Evolutionary conservation across 345 rosid genomes (phyloP).

Genomic region (Orychophragmus violaceus): DNA sequence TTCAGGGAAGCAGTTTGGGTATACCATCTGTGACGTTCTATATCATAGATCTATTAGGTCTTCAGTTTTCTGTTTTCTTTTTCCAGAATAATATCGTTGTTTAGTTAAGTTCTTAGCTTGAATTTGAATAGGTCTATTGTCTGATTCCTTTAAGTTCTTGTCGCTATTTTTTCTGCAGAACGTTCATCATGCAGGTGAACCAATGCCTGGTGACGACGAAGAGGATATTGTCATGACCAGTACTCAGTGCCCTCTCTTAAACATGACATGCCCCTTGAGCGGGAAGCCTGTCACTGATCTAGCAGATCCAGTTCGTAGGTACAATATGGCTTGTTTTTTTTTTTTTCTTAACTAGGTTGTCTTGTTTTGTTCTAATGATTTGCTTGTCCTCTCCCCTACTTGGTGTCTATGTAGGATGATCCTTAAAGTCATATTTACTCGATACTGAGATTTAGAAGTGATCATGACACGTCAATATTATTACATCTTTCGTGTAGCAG

Average conservation of each 20-base stretch:
- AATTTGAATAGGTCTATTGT: neutral
- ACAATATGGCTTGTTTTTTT: neutral
- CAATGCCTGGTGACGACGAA: constrained; percentile 92
- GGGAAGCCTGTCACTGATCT: constrained; percentile 73
- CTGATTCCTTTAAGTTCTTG: neutral
- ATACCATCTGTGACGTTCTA: constrained; percentile 12
- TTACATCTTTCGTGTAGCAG: neutral
- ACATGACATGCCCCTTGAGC: constrained; percentile 67
- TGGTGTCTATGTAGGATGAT: constrained; percentile 1
- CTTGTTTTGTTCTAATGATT: neutral
- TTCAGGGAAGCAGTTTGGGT: constrained; percentile 86
- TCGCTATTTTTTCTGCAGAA: constrained; percentile 43
- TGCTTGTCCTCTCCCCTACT: neutral
- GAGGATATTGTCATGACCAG: constrained; percentile 84
- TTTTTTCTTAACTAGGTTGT: neutral
- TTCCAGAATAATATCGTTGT: neutral
- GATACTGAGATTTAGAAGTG: neutral
- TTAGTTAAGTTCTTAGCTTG: neutral
- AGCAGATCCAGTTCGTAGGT: constrained; percentile 89
- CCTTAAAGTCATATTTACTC: neutral
- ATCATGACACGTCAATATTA: neutral
- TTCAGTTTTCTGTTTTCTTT: neutral
- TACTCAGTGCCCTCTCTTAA: constrained; percentile 70
- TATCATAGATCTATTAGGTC: neutral
- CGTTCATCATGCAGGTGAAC: constrained; percentile 81